phyloP scores from a whole-genome alignment of 1,284 basidiomycete genomes.

The Neotropicomus parvogracilis region DNA sequence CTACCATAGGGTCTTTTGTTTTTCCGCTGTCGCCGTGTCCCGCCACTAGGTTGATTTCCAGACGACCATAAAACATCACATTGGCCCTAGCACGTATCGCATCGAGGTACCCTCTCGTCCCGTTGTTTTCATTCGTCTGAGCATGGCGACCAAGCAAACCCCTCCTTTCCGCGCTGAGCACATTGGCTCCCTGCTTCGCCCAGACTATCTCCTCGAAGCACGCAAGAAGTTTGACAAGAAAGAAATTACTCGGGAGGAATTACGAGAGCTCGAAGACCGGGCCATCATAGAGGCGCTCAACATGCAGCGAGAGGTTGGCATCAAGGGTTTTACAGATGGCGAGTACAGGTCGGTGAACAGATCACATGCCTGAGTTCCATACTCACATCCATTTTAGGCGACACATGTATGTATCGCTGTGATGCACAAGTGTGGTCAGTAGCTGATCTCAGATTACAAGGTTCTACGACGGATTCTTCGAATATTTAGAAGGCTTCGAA shows the following conservation, averaged over 20 bases:
- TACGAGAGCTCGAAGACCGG: conserved; percentile 49
- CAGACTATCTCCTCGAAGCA: conserved; percentile 46
- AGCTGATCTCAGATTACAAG: conserved; percentile 13
- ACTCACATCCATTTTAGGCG: conserved; percentile 18
- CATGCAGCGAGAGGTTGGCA: conserved; percentile 48
- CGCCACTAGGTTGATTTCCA: not conserved
- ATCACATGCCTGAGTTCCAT: conserved; percentile 50
- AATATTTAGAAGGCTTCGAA: conserved; percentile 27
- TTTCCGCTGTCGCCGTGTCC: not conserved
- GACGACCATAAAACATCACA: conserved; percentile 6
- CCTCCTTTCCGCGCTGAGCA: conserved; percentile 56
- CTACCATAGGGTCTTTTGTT: not conserved
- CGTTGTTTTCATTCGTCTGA: not conserved
- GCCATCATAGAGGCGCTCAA: conserved; percentile 51
- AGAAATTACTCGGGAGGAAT: conserved; percentile 39
- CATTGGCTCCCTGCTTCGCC: conserved; percentile 59
- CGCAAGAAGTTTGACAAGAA: conserved; percentile 42
- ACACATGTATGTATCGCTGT: conserved; percentile 24
- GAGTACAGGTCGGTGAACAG: conserved; percentile 46
- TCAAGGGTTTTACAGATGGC: conserved; percentile 59
- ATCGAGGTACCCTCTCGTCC: not conserved
- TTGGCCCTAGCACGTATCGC: not conserved
- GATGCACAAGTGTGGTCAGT: not conserved
- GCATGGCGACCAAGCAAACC: conserved; percentile 17
- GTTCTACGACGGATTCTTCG: conserved; percentile 30